phyloP scores from a whole-genome alignment of 148 eudicot genomes.

The Cornus suecica region DNA sequence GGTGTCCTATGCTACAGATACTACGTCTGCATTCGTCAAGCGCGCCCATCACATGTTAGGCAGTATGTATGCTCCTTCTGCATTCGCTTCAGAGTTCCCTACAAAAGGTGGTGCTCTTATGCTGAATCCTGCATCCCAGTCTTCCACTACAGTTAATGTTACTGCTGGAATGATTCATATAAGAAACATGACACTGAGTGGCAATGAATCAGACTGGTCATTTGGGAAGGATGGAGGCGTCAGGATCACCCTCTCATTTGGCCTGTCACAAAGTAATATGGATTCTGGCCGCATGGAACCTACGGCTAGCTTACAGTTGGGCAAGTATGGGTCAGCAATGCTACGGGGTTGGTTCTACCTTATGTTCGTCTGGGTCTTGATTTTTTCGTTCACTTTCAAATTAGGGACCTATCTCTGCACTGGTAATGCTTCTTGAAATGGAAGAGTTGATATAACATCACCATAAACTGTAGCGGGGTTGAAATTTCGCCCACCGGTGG shows the following conservation, averaged over 20 bases:
- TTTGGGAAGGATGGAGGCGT: conserved; percentile 49
- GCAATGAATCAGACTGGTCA: conserved; percentile 33
- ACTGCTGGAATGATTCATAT: conserved; percentile 65
- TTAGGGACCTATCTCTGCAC: conserved; percentile 49
- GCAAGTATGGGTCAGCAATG: conserved; percentile 42
- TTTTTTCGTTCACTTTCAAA: conserved; percentile 58
- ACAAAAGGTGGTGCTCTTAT: conserved; percentile 50
- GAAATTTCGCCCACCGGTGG: not conserved
- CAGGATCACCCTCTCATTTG: conserved; percentile 61
- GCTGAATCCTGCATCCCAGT: conserved; percentile 42
- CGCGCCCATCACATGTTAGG: conserved; percentile 60
- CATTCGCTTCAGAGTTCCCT: conserved; percentile 80
- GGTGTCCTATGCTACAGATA: conserved; percentile 40
- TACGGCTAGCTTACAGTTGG: conserved; percentile 22
- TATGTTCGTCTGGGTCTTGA: conserved; percentile 47
- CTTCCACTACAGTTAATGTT: conserved; percentile 58
- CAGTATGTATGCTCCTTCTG: conserved; percentile 70
- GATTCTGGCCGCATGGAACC: conserved; percentile 28
- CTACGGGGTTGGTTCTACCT: conserved; percentile 48
- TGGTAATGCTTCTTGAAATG: conserved; percentile 22
- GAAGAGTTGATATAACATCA: not conserved
- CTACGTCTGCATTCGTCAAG: conserved; percentile 43
- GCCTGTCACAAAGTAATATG: conserved; percentile 31
- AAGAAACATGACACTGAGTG: conserved; percentile 22
- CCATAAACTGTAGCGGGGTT: not conserved